A percentile compares a stretch with the other conserved stretches of the same genome.
Evolutionary conservation across 306 rosid species (phyloP).

Genomic region (Arachis stenosperma): DNA sequence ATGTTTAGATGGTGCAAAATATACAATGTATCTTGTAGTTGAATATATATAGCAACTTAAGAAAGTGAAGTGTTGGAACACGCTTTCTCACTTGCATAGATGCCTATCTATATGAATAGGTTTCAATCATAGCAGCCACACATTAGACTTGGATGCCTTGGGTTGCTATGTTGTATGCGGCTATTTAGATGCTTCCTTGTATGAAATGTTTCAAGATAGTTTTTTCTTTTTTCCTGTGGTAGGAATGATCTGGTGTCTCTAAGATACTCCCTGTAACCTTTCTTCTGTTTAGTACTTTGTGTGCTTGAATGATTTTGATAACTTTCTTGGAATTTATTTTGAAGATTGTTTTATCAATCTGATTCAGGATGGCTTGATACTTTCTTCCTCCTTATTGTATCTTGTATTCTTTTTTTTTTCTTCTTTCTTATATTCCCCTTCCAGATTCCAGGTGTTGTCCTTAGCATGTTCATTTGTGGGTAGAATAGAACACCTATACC

Average conservation of each 20-base stretch:
- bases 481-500: conserved; percentile 8
- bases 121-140: conserved; percentile 17
- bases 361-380: conserved; percentile 37
- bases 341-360: conserved; percentile 27
- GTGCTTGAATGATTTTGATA: conserved; percentile 23
- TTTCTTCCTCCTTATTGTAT: conserved; percentile 16
- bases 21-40: background rate
- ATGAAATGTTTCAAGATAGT: conserved; percentile 22
- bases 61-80: conserved; percentile 6
- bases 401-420: conserved; percentile 30
- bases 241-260: conserved; percentile 33
- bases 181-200: conserved; percentile 19
- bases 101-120: conserved; percentile 9
- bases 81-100: conserved; percentile 5
- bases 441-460: conserved; percentile 34
- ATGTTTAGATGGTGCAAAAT: conserved; percentile 20
- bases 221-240: background rate
- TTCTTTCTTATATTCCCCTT: background rate
- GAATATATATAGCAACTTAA: background rate
- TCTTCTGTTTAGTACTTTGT: conserved; percentile 25
- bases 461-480: conserved; percentile 28
- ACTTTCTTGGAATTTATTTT: conserved; percentile 31
- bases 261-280: conserved; percentile 27
- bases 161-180: conserved; percentile 24
- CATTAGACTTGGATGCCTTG: conserved; percentile 33